Base-by-base conservation (phyloP, 2,329 filamentous ascomycete genomes). In the Phyllosticta paracitricarpa region DNA sequence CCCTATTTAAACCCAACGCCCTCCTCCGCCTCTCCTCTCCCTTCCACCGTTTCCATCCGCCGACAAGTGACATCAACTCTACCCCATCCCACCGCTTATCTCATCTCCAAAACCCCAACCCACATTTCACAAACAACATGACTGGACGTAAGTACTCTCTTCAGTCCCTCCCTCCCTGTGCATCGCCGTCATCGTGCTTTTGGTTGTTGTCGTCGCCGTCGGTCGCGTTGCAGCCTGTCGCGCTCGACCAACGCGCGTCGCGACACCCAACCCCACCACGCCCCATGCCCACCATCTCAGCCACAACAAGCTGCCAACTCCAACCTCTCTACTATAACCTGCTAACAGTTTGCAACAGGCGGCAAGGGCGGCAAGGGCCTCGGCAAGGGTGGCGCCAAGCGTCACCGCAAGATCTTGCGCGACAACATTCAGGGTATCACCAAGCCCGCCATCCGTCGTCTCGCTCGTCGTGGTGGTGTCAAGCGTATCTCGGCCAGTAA, bases 361-460 rank as follows among this genome's bases (percentile, higher is more conserved):
- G 91, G 91, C 78, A 95, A 96, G 82, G 91, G 91, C 79, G 92
- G 92, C 77, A 96, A 96, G 87, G 92, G 91, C 78, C 91, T 96
- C 80, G 92, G 92, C 78, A 96, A 96, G 87, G 92, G 92, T 69
- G 92, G 92, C 79, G 93, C 93, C 81, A 97, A 97, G 89, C 92
- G 92, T 81, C 92, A 97, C 83, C 88, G 93, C 75, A 97, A 97
- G 89, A 97, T 97, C 84, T 85, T 97, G 79, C 91, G 92, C 81
- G 92, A 96, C 89, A 97, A 96, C 89, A 97, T 97, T 76, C 92
- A 97, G 83, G 92, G 92, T 82, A 97, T 97, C 77, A 97, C 92
- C 75, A 97, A 97, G 89, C 92, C 92, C 72, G 92, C 92, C 73
- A 97, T 97, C 81, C 89, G 92, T 74, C 92, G 92, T 95, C 91